phyloP scores from a whole-genome alignment of 2,329 filamentous ascomycete species.

The Mariannaea elegans region DNA sequence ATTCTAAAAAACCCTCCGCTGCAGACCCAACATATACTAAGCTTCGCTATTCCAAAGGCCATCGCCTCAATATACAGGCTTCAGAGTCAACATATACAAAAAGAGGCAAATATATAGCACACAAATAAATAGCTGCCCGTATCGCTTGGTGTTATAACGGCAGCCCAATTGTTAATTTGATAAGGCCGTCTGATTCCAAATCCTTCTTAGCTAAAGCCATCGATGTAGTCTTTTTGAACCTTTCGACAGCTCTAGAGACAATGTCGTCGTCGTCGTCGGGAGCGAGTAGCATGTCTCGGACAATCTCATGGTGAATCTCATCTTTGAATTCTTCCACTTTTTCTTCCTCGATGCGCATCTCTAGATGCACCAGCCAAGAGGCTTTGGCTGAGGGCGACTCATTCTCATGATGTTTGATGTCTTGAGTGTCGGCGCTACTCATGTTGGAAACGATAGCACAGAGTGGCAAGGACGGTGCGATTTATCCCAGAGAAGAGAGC shows the following conservation, averaged over 20 bases:
- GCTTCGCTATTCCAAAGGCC: too few species aligned
- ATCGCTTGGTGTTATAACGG: too few species aligned
- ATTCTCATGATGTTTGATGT: not conserved
- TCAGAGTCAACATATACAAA: too few species aligned
- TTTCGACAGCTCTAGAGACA: not conserved
- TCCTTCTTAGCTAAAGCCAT: not conserved
- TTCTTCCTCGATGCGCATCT: constrained; percentile 10
- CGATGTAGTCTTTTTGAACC: not conserved
- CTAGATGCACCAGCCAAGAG: not conserved
- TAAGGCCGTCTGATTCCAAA: too few species aligned
- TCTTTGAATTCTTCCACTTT: not conserved
- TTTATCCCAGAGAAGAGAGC: not conserved
- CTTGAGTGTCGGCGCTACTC: not conserved
- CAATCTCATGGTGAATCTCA: not conserved
- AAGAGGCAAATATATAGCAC: too few species aligned
- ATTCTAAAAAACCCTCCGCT: too few species aligned
- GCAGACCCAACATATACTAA: too few species aligned
- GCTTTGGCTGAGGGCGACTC: not conserved
- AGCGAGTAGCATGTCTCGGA: constrained; percentile 5
- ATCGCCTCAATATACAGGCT: too few species aligned
- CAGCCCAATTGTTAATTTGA: too few species aligned
- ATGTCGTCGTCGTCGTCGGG: not conserved
- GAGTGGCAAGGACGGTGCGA: not conserved
- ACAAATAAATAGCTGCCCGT: too few species aligned
- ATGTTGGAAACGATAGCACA: not conserved